Evolutionary conservation across 192 early-diverging fungal species (phyloP).

Genomic region (Coemansia reversa): DNA sequence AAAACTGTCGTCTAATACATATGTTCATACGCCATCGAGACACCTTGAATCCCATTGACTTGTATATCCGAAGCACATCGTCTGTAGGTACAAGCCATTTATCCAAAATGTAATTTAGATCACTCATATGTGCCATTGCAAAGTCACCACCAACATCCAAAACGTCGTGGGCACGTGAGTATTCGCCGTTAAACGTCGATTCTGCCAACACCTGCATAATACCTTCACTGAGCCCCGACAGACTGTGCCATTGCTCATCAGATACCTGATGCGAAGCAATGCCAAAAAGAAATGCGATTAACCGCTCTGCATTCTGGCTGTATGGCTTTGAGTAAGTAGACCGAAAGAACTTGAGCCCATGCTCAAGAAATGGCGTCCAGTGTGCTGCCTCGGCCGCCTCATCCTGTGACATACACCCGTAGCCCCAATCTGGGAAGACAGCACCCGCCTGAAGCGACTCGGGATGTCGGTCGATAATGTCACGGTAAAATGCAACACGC

Average conservation of each 20-base stretch:
- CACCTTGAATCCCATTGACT: constrained; percentile 24
- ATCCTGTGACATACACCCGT: constrained; percentile 53
- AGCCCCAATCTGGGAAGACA: constrained; percentile 56
- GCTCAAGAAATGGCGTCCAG: constrained; percentile 52
- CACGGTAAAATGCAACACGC: constrained; percentile 13
- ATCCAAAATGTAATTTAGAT: constrained; percentile 29
- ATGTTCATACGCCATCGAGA: constrained; percentile 28
- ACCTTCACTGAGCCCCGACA: constrained; percentile 45
- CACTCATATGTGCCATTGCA: constrained; percentile 51
- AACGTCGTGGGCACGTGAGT: constrained; percentile 36
- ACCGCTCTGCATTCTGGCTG: constrained; percentile 25
- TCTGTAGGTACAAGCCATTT: constrained; percentile 45
- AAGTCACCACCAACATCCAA: constrained; percentile 55
- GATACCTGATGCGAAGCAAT: constrained; percentile 51
- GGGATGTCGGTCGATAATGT: constrained; percentile 38
- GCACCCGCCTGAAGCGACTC: constrained; percentile 42
- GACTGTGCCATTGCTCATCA: constrained; percentile 55
- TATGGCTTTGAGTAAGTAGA: constrained; percentile 22
- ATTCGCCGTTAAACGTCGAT: constrained; percentile 49
- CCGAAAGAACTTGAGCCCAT: constrained; percentile 23
- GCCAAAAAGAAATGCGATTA: constrained; percentile 49
- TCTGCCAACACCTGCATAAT: constrained; percentile 42
- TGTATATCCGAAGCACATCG: constrained; percentile 46
- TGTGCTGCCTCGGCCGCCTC: constrained; percentile 50
- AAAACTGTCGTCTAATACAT: constrained; percentile 46